Evolutionary conservation across 306 rosid species (phyloP).

Genomic region (Oxytropis ochrocephala): DNA sequence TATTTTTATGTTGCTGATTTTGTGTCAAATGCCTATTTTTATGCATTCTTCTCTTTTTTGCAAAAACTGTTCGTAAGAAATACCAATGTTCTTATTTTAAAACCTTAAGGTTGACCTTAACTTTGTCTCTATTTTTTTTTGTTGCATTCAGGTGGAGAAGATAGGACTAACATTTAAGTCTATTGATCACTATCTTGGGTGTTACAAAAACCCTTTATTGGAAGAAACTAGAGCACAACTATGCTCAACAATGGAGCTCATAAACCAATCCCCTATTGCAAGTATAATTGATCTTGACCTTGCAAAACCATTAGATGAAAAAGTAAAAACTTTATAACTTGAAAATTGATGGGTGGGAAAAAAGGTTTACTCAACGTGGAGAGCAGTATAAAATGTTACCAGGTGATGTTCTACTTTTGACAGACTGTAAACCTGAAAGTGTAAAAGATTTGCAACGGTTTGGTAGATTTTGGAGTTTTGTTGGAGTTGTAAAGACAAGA

Average conservation of each 20-base stretch:
- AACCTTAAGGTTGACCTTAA: not conserved
- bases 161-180: conserved; percentile 41
- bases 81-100: too few relatives aligned
- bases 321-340: conserved; percentile 23
- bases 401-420: conserved; percentile 49
- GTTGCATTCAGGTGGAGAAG: conserved; percentile 18
- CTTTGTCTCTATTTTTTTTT: not conserved
- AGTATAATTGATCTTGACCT: conserved; percentile 26
- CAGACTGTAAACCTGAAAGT: conserved; percentile 44
- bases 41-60: too few relatives aligned
- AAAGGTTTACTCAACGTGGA: conserved; percentile 26
- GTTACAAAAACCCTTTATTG: conserved; percentile 38
- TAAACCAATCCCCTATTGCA: conserved; percentile 41
- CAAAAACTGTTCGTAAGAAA: too few relatives aligned
- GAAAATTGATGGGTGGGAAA: conserved; percentile 39
- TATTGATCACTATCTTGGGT: conserved; percentile 31
- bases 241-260: conserved; percentile 37
- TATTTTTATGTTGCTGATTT: too few relatives aligned
- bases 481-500: conserved; percentile 19
- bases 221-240: conserved; percentile 64
- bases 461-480: conserved; percentile 43
- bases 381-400: conserved; percentile 53
- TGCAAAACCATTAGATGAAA: conserved; percentile 7
- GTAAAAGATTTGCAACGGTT: conserved; percentile 33
- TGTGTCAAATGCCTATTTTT: too few relatives aligned